Conservation (phyloP, 169 alveolate species). For the Plasmodium fragile region DNA sequence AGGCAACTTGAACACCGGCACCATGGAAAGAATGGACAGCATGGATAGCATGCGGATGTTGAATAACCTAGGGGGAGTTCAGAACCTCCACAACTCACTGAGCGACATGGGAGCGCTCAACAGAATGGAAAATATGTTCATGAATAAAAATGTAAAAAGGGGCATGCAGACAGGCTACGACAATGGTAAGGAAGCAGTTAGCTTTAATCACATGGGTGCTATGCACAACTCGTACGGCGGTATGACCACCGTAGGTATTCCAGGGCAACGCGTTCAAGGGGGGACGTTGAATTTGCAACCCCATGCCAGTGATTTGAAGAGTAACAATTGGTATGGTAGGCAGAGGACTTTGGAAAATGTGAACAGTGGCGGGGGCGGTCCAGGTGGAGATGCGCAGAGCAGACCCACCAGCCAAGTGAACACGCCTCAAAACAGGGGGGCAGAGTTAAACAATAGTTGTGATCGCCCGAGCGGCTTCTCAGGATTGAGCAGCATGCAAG, state of each 20-base stretch:
- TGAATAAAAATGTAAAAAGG: neutral
- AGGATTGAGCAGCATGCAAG: neutral
- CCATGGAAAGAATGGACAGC: no score
- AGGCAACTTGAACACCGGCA: neutral
- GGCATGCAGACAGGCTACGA: neutral
- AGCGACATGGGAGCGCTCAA: neutral
- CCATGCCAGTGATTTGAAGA: neutral
- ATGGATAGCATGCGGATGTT: neutral
- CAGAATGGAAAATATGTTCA: conserved; percentile 13
- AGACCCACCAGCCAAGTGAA: neutral
- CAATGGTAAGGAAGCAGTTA: neutral
- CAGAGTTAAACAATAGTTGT: neutral
- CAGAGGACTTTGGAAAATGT: neutral
- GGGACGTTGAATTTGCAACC: neutral
- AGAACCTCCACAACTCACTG: neutral
- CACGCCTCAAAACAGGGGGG: neutral
- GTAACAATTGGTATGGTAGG: neutral
- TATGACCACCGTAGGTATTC: neutral
- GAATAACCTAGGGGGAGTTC: neutral
- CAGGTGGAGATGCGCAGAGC: neutral
- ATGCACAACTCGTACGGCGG: neutral
- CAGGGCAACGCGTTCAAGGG: neutral
- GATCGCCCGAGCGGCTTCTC: neutral
- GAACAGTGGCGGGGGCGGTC: neutral
- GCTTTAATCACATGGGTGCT: neutral